These are phyloP conservation scores for Logfia minima DNA, from an alignment of 129 eudicot genomes.

Conservation along the genomic window DNA sequence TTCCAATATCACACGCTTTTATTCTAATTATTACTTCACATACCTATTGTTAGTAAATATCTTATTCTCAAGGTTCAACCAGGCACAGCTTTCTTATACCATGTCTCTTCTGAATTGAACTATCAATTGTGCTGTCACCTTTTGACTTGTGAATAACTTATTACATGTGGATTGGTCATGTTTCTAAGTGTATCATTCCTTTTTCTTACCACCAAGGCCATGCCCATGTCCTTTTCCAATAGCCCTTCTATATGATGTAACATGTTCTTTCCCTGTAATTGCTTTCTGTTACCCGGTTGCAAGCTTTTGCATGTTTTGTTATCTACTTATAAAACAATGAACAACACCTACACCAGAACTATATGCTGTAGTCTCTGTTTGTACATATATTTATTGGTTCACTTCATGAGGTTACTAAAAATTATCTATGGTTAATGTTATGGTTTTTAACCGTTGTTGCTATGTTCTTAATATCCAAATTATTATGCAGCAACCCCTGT, in stretches of 20 bases:
- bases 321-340: background rate
- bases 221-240: background rate
- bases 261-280: background rate
- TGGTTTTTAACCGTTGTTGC: background rate
- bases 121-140: background rate
- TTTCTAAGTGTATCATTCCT: background rate
- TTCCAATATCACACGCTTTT: background rate
- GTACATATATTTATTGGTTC: background rate
- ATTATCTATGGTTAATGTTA: background rate
- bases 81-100: background rate
- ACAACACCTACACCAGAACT: background rate
- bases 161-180: background rate
- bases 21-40: background rate
- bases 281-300: background rate
- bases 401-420: background rate
- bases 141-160: background rate
- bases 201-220: background rate
- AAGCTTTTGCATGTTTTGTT: background rate
- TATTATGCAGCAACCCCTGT: constrained; percentile 18
- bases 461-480: background rate
- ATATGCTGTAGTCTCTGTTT: background rate
- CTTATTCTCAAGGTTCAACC: background rate
- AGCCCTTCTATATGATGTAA: background rate
- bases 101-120: background rate
- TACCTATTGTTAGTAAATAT: background rate